A percentile compares a stretch with the other conserved stretches of the same genome.
These are phyloP conservation scores for Alloascoidea hylecoeti DNA, from an alignment of 805 yeast genomes.

Conservation along the genomic window DNA sequence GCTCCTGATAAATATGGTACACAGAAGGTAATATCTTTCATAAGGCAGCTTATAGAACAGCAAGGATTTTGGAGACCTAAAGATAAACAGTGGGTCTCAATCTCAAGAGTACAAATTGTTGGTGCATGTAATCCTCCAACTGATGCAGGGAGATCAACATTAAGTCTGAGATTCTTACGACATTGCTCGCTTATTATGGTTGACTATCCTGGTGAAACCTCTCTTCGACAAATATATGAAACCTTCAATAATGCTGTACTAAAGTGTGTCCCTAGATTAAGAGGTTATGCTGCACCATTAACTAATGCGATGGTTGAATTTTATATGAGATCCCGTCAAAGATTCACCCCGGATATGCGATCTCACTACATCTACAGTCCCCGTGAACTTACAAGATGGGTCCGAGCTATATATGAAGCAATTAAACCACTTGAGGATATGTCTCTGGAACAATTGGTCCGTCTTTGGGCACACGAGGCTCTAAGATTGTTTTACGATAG, in stretches of 20 bases:
- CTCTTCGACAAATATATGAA: constrained; percentile 55
- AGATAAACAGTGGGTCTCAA: constrained; percentile 49
- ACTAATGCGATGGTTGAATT: constrained; percentile 56
- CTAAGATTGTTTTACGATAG: constrained; percentile 67
- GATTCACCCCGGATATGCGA: constrained; percentile 23
- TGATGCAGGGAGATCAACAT: constrained; percentile 54
- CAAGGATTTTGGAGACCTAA: constrained; percentile 63
- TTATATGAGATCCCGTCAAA: constrained; percentile 28
- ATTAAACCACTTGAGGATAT: constrained; percentile 21
- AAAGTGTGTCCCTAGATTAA: constrained; percentile 43
- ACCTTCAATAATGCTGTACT: constrained; percentile 42
- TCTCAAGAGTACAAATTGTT: constrained; percentile 63
- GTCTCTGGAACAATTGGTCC: constrained; percentile 28
- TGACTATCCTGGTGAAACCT: constrained; percentile 57
- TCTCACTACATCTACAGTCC: constrained; percentile 75
- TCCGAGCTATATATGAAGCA: constrained; percentile 54
- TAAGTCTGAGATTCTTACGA: constrained; percentile 50
- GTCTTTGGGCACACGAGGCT: constrained; percentile 76
- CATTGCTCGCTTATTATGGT: constrained; percentile 56
- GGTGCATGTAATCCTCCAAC: constrained; percentile 92
- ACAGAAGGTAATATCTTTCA: constrained; percentile 52
- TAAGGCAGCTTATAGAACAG: constrained; percentile 63
- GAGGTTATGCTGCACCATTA: constrained; percentile 35
- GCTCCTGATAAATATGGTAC: constrained; percentile 57
- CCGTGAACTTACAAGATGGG: constrained; percentile 83